Evolutionary conservation across 179 eudicot species (phyloP), one percentile per base, ranked within the genome.

Genomic region (Patellifolia procumbens): DNA sequence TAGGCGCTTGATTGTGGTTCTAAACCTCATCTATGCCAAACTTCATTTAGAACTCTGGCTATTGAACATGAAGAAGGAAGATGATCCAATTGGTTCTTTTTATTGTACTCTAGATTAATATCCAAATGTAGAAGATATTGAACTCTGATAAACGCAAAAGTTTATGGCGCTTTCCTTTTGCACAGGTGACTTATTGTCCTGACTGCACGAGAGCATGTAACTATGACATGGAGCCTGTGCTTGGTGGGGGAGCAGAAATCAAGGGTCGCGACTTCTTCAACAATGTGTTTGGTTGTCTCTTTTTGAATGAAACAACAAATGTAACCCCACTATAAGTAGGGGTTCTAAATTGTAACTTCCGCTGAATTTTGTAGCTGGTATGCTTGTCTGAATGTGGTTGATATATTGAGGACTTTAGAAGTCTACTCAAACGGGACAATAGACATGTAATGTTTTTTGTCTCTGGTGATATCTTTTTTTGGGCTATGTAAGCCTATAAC

Each of bases 111-210:
- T 7, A 7, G 34, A 19, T 26, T 29, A 17, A 20, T 63, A 31
- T 29, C 43, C 45, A 8, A n/a, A 16, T 32, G 46, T 64, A 32
- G 32, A 24, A 37, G 31, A 13, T 22, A 1, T 12, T 29, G 53
- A 42, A 43, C 65, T 68, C 46, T 26, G 52, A 5, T 45, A 37
- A 56, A 58, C 46, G 31, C 42, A 48, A 29, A 28, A 19, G 19
- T 58, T 46, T 32, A 26, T 20, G 2, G 28, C 19, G 1, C 13
- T 15, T 9, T 70, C 64, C 28, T 73, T 56, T 55, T 39, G 1
- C 74, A 72, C 84, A 96, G 99, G 98, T 96, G 42, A 96, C 99
- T 9, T 93, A 96, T 74, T 96, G 99, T 77, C 99, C 98, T 0
- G 99, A 96, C 70, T 96, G 99, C 80, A 90, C 85, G 22, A 89